These are phyloP conservation scores for Rhododendron williamsianum DNA, from an alignment of 148 eudicot genomes.

Conservation along the genomic window DNA sequence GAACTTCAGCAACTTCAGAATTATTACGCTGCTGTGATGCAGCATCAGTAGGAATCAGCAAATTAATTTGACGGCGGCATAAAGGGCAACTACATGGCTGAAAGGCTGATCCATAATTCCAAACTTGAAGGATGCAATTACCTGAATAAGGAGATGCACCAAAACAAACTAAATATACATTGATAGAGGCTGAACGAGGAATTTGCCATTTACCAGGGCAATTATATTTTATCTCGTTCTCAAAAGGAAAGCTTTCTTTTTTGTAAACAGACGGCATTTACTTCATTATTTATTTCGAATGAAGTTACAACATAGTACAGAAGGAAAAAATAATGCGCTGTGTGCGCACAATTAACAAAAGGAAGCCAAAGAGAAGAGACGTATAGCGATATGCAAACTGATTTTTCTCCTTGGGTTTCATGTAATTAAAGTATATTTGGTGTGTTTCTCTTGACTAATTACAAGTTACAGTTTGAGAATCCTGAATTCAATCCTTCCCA, in stretches of 20 bases:
- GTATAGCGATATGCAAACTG: background rate
- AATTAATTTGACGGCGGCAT: slow-evolving; percentile 75
- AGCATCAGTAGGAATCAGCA: slow-evolving; percentile 77
- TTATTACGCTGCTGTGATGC: slow-evolving; percentile 34
- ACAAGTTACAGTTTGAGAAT: background rate
- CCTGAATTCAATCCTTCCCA: background rate
- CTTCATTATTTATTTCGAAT: background rate
- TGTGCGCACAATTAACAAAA: background rate
- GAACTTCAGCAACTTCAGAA: slow-evolving; percentile 45
- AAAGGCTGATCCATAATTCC: slow-evolving; percentile 73
- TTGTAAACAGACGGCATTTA: background rate
- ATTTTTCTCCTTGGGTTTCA: background rate
- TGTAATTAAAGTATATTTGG: background rate
- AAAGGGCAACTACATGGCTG: slow-evolving; percentile 86
- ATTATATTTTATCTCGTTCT: background rate
- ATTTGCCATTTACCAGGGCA: background rate
- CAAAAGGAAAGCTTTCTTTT: background rate
- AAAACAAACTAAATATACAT: background rate
- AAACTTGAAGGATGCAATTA: slow-evolving; percentile 67
- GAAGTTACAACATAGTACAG: background rate
- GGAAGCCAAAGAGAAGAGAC: background rate
- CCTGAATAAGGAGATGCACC: slow-evolving; percentile 31
- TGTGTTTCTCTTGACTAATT: background rate
- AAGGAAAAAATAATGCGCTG: background rate
- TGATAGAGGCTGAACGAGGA: background rate